phyloP scores from a whole-genome alignment of 192 early-diverging fungal genomes.

The Nowakowskiella sp. region DNA sequence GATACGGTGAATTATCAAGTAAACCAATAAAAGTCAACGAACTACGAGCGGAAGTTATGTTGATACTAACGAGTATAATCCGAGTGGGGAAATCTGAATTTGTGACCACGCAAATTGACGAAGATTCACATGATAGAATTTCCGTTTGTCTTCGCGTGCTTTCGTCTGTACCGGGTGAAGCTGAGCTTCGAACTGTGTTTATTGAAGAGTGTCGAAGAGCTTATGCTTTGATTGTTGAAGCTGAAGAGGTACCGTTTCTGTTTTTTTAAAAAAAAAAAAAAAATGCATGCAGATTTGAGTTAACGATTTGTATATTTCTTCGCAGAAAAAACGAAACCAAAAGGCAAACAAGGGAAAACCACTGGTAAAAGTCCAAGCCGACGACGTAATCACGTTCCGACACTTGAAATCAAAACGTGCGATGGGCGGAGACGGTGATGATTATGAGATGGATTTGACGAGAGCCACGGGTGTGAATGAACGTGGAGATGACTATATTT shows the following conservation, averaged over 20 bases:
- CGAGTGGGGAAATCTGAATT: slow-evolving; percentile 86
- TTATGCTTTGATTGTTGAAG: slow-evolving; percentile 59
- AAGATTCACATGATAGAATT: slow-evolving; percentile 92
- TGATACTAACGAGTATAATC: slow-evolving; percentile 94
- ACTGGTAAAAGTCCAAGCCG: slow-evolving; percentile 61
- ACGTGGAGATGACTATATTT: slow-evolving; percentile 67
- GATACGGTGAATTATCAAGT: slow-evolving; percentile 37
- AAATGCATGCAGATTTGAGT: background rate
- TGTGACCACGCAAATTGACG: slow-evolving; percentile 81
- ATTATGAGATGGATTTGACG: slow-evolving; percentile 86
- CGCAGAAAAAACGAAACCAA: slow-evolving; percentile 53
- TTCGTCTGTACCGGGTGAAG: slow-evolving; percentile 14
- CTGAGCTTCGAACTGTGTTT: slow-evolving; percentile 42
- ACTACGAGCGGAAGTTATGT: slow-evolving; percentile 87
- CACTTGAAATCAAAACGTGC: slow-evolving; percentile 70
- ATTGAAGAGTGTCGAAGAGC: slow-evolving; percentile 51
- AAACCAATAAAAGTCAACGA: slow-evolving; percentile 56
- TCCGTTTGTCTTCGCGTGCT: slow-evolving; percentile 63
- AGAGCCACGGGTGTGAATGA: slow-evolving; percentile 67
- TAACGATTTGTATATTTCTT: slow-evolving; percentile 49
- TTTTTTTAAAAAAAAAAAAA: no score
- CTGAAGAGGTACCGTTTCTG: slow-evolving; percentile 57
- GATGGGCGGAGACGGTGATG: slow-evolving; percentile 53
- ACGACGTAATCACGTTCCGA: slow-evolving; percentile 83
- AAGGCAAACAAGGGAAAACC: slow-evolving; percentile 34